phyloP scores from a whole-genome alignment of 2,329 filamentous ascomycete species.

The Tricladium varicosporioides region DNA sequence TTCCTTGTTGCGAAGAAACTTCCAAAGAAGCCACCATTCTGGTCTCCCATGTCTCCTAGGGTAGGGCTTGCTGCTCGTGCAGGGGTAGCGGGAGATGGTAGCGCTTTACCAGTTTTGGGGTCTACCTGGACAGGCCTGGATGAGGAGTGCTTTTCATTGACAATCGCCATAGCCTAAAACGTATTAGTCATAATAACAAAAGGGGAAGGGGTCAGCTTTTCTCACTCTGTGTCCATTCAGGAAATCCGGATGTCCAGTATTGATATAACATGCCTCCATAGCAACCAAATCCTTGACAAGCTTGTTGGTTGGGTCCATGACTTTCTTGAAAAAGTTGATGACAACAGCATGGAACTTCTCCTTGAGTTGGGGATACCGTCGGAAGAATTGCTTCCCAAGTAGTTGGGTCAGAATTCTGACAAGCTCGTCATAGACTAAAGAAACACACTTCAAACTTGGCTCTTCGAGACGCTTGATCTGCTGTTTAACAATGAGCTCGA shows the following conservation, averaged over 20 bases:
- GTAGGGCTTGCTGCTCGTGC: slow-evolving; percentile 75
- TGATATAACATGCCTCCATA: slow-evolving; percentile 98
- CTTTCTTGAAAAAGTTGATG: slow-evolving; percentile 94
- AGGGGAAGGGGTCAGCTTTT: background rate
- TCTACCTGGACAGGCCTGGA: slow-evolving; percentile 90
- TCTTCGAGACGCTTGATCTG: slow-evolving; percentile 97
- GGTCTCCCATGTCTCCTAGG: slow-evolving; percentile 50
- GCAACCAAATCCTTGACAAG: slow-evolving; percentile 86
- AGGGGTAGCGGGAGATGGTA: slow-evolving; percentile 63
- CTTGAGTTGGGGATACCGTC: slow-evolving; percentile 89
- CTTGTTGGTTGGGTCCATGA: slow-evolving; percentile 98
- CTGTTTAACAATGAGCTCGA: slow-evolving; percentile 97
- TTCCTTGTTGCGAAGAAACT: slow-evolving; percentile 99
- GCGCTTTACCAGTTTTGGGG: slow-evolving; percentile 95
- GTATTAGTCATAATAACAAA: slow-evolving; percentile 25
- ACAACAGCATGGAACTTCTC: slow-evolving; percentile 95
- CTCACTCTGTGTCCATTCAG: slow-evolving; percentile 83
- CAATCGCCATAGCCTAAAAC: slow-evolving; percentile 84
- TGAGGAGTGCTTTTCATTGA: slow-evolving; percentile 85
- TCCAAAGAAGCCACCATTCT: slow-evolving; percentile 86
- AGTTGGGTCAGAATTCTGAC: slow-evolving; percentile 92
- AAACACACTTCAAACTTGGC: slow-evolving; percentile 95
- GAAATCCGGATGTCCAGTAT: slow-evolving; percentile 97
- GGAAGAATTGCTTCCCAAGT: slow-evolving; percentile 83
- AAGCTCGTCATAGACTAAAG: slow-evolving; percentile 93